Evolutionary conservation across 306 rosid species (phyloP), one percentile per base, ranked within the genome.

Genomic region (Sesbania bispinosa): DNA sequence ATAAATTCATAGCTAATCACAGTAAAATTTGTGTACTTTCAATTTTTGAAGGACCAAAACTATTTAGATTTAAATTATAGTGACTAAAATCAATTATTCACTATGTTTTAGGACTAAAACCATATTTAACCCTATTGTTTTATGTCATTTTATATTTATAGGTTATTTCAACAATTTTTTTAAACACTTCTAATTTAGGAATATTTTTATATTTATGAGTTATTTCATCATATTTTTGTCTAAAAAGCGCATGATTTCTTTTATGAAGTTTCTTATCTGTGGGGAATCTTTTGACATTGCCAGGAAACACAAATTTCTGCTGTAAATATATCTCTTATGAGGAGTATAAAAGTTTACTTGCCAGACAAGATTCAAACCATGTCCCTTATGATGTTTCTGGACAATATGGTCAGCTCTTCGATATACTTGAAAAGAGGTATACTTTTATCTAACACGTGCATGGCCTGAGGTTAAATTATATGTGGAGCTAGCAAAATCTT

Each of bases 291-390:
- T 48, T 78, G 27, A 5, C 24, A 36, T 32, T 82, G 77, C 45
- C 66, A 90, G 98, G 97, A 94, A 86, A 7, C 86, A 7, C 97
- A 94, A 86, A 96, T 94, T 43, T 90, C 98, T 69, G 97, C 92
- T 43, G 92, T 90, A 94, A 94, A 80, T 94, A 94, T 74, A 83
- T 94, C 23, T 38, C 77, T 74, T 94, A 89, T 60, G 82, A 76
- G 72, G 94, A 90, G 78, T 94, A 90, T 70, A 87, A 73, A 82
- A 78, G 58, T 45, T 62, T 84, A 74, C 88, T 94, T 41, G 88
- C 89, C 51, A 83, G 83, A 54, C 86, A 81, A 80, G 92, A 90
- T 87, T 85, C 89, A 45, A 85, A 68, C 0, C 89, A 86, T 61
- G 96, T 87, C 53, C 96, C 96, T 16, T 83, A 85, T 48, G 97